Evolutionary conservation across 1,284 basidiomycete species (phyloP).

Genomic region (Fomitopsis schrenkii): DNA sequence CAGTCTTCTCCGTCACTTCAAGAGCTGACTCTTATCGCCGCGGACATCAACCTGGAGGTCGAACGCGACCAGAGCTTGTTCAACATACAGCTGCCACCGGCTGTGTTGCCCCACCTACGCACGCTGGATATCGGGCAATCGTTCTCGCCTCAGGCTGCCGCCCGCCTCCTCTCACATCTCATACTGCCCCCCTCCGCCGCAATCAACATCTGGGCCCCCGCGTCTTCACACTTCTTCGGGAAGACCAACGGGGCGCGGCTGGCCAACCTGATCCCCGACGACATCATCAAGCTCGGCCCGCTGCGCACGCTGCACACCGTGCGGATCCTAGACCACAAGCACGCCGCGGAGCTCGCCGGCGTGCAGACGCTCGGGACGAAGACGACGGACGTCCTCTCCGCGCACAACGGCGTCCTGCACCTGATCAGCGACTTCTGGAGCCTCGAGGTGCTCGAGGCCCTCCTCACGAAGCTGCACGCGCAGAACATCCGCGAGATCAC

Average conservation of each 20-base stretch:
- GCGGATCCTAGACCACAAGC: constrained; percentile 4
- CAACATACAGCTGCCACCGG: constrained; percentile 1
- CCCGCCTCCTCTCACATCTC: constrained; percentile 10
- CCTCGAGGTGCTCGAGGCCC: constrained; percentile 3
- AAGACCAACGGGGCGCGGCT: not conserved
- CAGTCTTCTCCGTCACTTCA: constrained; percentile 13
- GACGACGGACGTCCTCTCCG: constrained; percentile 8
- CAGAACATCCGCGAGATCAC: constrained; percentile 5
- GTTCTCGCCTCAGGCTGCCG: constrained; percentile 3
- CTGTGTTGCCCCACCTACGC: constrained; percentile 13
- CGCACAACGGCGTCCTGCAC: constrained; percentile 11
- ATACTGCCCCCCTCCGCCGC: constrained; percentile 5
- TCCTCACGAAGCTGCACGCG: constrained; percentile 10
- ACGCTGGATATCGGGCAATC: constrained; percentile 13
- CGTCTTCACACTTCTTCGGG: not conserved
- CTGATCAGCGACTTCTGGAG: constrained; percentile 10
- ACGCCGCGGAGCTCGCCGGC: not conserved
- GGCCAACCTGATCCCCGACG: constrained; percentile 9
- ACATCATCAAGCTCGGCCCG: constrained; percentile 7
- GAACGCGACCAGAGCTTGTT: not conserved
- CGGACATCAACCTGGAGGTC: not conserved
- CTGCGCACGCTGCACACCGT: constrained; percentile 11
- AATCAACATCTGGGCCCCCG: constrained; percentile 13
- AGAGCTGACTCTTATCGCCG: constrained; percentile 17
- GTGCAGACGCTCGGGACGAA: not conserved